These are phyloP conservation scores for Neurospora intermedia DNA, from an alignment of 495 filamentous ascomycete genomes.

Conservation along the genomic window DNA sequence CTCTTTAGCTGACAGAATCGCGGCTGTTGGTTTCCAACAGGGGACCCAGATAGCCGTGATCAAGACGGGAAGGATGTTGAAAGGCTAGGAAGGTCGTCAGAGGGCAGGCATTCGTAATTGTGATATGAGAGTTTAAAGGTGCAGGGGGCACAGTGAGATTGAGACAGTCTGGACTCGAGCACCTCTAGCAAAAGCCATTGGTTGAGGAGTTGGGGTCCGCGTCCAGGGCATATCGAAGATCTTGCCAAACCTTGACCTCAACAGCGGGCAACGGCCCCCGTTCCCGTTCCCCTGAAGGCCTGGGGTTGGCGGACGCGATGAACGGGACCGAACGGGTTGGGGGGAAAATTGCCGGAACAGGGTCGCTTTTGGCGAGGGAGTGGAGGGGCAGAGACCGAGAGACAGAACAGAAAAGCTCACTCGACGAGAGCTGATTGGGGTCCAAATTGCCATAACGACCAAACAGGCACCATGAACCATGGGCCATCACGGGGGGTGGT, in stretches of 20 bases:
- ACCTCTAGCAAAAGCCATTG: not conserved
- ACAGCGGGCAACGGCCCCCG: not conserved
- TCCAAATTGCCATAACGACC: not conserved
- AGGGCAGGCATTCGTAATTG: not conserved
- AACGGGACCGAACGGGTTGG: not conserved
- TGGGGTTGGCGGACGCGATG: not conserved
- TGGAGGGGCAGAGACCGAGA: not conserved
- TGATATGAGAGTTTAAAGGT: not conserved
- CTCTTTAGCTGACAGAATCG: not conserved
- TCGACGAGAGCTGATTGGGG: constrained; percentile 8
- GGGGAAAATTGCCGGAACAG: not conserved
- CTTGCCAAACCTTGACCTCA: not conserved
- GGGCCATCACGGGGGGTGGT: not conserved
- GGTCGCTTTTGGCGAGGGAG: not conserved
- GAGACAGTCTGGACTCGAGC: not conserved
- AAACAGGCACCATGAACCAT: not conserved
- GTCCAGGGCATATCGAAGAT: not conserved
- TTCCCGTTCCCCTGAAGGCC: not conserved
- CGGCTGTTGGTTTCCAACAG: not conserved
- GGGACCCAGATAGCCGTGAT: not conserved
- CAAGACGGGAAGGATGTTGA: constrained; percentile 5
- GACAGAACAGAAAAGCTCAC: not conserved
- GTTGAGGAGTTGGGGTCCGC: not conserved
- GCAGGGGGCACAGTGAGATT: constrained; percentile 7
- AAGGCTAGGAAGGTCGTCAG: constrained; percentile 5